Evolutionary conservation across 108 stramenopile genomes (phyloP).

Genomic region (Skeletonema potamos): DNA sequence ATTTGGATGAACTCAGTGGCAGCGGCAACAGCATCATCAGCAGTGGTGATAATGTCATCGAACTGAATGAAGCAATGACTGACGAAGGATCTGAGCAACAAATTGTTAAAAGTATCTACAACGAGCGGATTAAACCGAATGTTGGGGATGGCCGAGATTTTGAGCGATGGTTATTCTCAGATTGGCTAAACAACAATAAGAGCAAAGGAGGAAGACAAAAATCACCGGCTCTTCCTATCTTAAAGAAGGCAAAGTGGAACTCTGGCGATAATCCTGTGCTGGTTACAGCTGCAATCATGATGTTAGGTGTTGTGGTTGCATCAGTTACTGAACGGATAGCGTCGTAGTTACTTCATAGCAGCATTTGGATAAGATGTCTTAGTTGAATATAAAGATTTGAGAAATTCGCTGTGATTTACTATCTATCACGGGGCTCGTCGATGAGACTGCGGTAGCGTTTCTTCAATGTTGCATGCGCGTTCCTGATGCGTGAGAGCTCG

Average conservation of each 20-base stretch:
- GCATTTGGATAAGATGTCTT: background rate
- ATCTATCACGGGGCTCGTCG: background rate
- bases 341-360: background rate
- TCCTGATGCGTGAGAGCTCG: conserved; percentile 19
- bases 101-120: background rate
- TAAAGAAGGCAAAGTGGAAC: conserved; percentile 88
- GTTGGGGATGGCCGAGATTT: conserved; percentile 52
- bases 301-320: conserved; percentile 63
- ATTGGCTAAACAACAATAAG: conserved; percentile 65
- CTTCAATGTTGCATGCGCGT: conserved; percentile 22
- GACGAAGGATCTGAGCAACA: background rate
- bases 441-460: conserved; percentile 4
- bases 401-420: background rate
- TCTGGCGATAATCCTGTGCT: conserved; percentile 86
- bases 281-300: conserved; percentile 69
- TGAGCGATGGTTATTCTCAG: conserved; percentile 82
- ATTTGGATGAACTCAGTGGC: conserved; percentile 65
- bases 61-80: background rate
- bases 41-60: conserved; percentile 3
- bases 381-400: too few relatives aligned
- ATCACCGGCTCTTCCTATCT: conserved; percentile 74
- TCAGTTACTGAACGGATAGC: conserved; percentile 67
- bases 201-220: conserved; percentile 67
- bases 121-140: background rate
- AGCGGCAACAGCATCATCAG: background rate